Base-by-base conservation (phyloP, 805 yeast genomes). In the Kluyveromyces aestuarii region DNA sequence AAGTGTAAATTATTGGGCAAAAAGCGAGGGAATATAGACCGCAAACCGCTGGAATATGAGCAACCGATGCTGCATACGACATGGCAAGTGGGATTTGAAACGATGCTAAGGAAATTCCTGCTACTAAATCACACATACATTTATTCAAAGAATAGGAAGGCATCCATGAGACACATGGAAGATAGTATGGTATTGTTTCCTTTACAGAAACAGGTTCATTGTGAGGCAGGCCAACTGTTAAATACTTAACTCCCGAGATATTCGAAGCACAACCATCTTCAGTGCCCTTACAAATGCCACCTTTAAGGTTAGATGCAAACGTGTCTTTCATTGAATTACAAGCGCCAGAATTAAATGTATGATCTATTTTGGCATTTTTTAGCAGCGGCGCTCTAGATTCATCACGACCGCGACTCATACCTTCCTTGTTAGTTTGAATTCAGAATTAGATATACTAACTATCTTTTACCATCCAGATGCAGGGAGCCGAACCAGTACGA, bases 41-140 rank as follows among this genome's bases (percentile, higher is more conserved):
- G 54, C 84, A 79, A 2, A 84, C 64, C 0, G 96, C 87, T 10
- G 93, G 91, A 11, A 87, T 82, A 57, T 82, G 87, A 1, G 96
- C 95, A 41, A 89, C 72, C 0, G 95, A 82, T 0, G 87, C 82
- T 3, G 96, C 93, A 59, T 84, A 84, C 0, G 76, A 72, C 44
- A 72, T 54, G 52, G 89, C 84, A 47, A 91, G 70, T 1, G 99
- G 98, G 44, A 91, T 80, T 63, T 90, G 97, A 66, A 89, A 91
- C 5, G 93, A 83, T 0, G 96, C 96, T 36, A 90, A 65, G 0
- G 97, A 82, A 5, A 88, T 58, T 0, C 99, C 98, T 2, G 96
- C 95, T 16, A 84, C 66, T 8, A 86, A 59, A 60, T 91, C 99
- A 18, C 80, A 74, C 2, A 77, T 21, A 40, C 82, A 57, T 44